Evolutionary conservation across 2,329 filamentous ascomycete species (phyloP), one percentile per base, ranked within the genome.

Genomic region (Dactylonectria estremocensis): DNA sequence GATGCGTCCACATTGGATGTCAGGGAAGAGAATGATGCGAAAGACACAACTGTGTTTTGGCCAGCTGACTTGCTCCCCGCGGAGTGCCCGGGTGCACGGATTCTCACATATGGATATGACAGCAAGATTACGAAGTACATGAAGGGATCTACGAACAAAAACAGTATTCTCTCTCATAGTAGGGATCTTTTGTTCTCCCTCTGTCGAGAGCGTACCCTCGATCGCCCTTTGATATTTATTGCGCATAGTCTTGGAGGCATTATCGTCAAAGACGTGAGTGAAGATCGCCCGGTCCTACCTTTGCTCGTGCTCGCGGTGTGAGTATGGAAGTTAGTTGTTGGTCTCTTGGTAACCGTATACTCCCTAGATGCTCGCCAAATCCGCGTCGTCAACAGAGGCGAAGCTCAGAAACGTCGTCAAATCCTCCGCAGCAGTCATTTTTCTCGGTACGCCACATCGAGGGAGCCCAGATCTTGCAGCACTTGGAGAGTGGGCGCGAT

Each of bases 361-460:
- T 28, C 24, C 2, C 3, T 49, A 73, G 69, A 68, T 68, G 64
- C 68, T 72, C 0, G 48, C 68, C 0, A 54, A 45, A 0, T 61
- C 66, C 0, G 63, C 68, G 0, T 35, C 52, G 3, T 66, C 54
- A 0, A 40, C 22, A 0, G 66, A 63, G 49, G 20, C 45, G 72
- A 7, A 46, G 61, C 28, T 64, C 14, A 50, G 72, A 72, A 35
- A 64, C 71, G 14, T 77, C 1, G 9, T 77, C 16, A 45, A 73
- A 1, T 70, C 74, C 0, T 79, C 78, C 0, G 57, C 49, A 0
- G 77, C 76, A 2, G 53, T 80, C 2, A 43, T 82, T 0, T 82
- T 82, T 43, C 76, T 82, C 13, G 79, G 80, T 0, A 81, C 79
- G 0, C 80, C 79, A 0, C 79, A 81, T 54, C 61, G 69, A 72